Conservation (phyloP, 768 basidiomycete genomes). For the Psilocybe cubensis region DNA sequence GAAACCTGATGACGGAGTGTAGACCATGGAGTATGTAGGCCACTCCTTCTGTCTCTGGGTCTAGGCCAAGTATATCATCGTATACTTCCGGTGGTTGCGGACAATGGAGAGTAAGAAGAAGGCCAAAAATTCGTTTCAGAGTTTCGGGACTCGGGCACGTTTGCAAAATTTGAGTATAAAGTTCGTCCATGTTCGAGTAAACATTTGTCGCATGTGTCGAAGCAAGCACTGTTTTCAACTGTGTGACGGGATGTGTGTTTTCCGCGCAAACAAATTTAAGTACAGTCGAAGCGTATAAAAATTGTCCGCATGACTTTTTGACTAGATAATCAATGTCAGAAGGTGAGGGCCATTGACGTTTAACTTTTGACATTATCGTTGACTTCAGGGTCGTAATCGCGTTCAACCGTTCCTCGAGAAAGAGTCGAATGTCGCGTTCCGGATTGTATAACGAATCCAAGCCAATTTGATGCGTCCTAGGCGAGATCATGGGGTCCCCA, state of each 20-base stretch:
- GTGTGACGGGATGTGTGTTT: conserved; percentile 4
- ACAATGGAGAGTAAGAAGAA: conserved; percentile 12
- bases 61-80: conserved; percentile 12
- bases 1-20: conserved; percentile 13
- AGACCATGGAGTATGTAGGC: conserved; percentile 8
- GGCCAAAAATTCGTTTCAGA: conserved; percentile 7
- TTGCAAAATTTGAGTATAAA: conserved; percentile 14
- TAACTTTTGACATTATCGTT: background rate
- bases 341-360: conserved; percentile 6
- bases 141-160: conserved; percentile 1
- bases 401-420: conserved; percentile 11
- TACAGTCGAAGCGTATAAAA: conserved; percentile 19
- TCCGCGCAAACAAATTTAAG: conserved; percentile 18
- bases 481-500: background rate
- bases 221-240: conserved; percentile 9
- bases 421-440: conserved; percentile 13
- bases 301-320: conserved; percentile 17
- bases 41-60: conserved; percentile 1
- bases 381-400: conserved; percentile 4
- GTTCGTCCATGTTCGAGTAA: conserved; percentile 12
- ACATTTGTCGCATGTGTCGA: background rate
- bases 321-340: conserved; percentile 7
- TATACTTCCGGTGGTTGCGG: conserved; percentile 13
- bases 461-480: background rate
- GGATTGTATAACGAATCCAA: conserved; percentile 10